Conservation (phyloP, 1,139 yeast genomes). For the Taiozyma sp. region DNA sequence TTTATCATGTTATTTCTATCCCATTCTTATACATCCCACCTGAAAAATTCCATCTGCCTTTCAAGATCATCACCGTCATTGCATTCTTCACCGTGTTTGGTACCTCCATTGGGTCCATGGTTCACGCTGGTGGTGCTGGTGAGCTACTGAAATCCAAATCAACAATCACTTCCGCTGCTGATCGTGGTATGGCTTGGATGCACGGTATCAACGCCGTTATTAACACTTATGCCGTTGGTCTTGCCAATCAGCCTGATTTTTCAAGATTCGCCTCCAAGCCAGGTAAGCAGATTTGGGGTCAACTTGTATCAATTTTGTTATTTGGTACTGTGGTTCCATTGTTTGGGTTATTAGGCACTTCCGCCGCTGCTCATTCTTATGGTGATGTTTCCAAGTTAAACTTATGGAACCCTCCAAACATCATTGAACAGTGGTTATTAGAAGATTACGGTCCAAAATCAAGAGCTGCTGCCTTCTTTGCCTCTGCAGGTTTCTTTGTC, state of each 20-base stretch:
- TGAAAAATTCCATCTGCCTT: conserved; percentile 20
- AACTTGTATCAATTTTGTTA: conserved; percentile 25
- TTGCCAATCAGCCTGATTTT: conserved; percentile 37
- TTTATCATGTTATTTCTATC: conserved; percentile 26
- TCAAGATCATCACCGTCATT: conserved; percentile 23
- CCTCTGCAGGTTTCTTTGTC: conserved; percentile 27
- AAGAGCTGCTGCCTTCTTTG: conserved; percentile 35
- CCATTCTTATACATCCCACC: conserved; percentile 26
- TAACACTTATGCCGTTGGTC: conserved; percentile 29
- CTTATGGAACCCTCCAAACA: conserved; percentile 36
- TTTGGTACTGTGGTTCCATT: conserved; percentile 36
- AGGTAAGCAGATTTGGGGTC: conserved; percentile 27
- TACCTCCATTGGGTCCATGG: conserved; percentile 28
- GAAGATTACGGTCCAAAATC: conserved; percentile 26
- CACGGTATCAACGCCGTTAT: conserved; percentile 29
- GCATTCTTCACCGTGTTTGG: conserved; percentile 30
- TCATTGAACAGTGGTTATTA: conserved; percentile 27
- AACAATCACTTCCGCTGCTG: conserved; percentile 24
- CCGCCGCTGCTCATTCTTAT: conserved; percentile 35
- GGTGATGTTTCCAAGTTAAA: conserved; percentile 28
- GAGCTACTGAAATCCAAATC: conserved; percentile 18
- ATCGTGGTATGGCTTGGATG: conserved; percentile 28
- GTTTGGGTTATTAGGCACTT: conserved; percentile 35
- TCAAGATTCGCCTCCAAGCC: conserved; percentile 35
- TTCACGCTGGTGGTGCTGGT: conserved; percentile 27